A percentile compares a stretch with the other conserved stretches of the same genome.
phyloP scores from a whole-genome alignment of 352 stramenopile genomes.

The Globisporangium paroecandrum region DNA sequence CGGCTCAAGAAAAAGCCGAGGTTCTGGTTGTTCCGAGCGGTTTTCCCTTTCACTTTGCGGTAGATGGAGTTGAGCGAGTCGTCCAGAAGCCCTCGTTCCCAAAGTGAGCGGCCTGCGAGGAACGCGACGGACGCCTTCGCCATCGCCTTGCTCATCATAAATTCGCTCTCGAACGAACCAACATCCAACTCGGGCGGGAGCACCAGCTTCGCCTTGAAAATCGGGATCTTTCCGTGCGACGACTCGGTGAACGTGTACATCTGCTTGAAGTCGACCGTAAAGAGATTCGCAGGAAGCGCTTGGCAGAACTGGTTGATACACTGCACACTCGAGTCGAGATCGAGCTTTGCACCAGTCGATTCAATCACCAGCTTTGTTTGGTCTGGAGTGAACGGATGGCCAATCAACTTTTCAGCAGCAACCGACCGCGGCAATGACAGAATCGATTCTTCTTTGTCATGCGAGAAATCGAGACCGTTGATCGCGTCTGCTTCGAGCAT shows the following conservation, averaged over 20 bases:
- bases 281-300: constrained; percentile 52
- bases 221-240: constrained; percentile 24
- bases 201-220: constrained; percentile 52
- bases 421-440: constrained; percentile 53
- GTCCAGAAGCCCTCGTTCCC: constrained; percentile 52
- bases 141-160: constrained; percentile 50
- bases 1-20: constrained; percentile 51
- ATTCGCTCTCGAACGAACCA: constrained; percentile 38
- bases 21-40: constrained; percentile 35
- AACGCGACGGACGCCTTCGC: constrained; percentile 62
- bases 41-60: constrained; percentile 49
- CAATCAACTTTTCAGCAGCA: constrained; percentile 35
- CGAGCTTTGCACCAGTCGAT: constrained; percentile 58
- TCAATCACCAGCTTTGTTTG: constrained; percentile 39
- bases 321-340: constrained; percentile 70
- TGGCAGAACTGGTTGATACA: constrained; percentile 82
- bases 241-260: constrained; percentile 49
- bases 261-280: constrained; percentile 46
- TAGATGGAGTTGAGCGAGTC: constrained; percentile 75
- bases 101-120: constrained; percentile 47
- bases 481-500: constrained; percentile 46
- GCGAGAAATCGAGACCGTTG: constrained; percentile 54
- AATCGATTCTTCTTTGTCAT: constrained; percentile 61
- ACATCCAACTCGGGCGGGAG: constrained; percentile 56
- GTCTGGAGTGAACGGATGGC: constrained; percentile 21